Base-by-base conservation (phyloP, 2,329 filamentous ascomycete genomes). In the Aspergillus amoenus region DNA sequence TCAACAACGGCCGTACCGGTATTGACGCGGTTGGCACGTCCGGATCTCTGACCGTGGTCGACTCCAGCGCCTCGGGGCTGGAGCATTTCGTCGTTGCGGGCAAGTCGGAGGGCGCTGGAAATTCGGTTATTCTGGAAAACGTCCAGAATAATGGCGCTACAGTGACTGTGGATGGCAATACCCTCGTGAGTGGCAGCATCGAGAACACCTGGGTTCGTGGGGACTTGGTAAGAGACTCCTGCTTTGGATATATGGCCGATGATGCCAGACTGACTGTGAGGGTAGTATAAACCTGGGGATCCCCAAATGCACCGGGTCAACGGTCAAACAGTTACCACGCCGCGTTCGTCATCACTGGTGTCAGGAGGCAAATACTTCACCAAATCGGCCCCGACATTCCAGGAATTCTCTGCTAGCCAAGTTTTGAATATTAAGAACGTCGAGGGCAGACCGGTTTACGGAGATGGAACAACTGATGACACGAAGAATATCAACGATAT, bases 391-490 rank as follows among this genome's bases (percentile, higher is more conserved):
- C 79, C 76, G 9, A 79, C 76, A 46, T 82, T 81, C 52, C 66
- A 70, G 4, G 68, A 78, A 37, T 78, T 77, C 58, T 68, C 70
- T 7, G 64, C 70, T 7, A 67, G 70, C 32, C 72, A 79, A 48
- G 70, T 82, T 39, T 67, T 81, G 34, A 82, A 79, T 54, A 70
- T 82, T 46, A 82, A 80, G 62, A 70, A 70, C 13, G 78, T 80
- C 30, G 61, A 70, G 3, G 72, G 70, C 3, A 64, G 68, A 18
- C 67, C 66, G 0, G 78, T 80, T 4, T 70, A 73, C 8, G 78
- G 79, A 32, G 79, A 81, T 57, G 75, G 76, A 43, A 55, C 54
- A 6, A 70, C 68, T 1, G 73, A 77, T 42, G 76, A 78, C 54
- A 71, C 73, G 7, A 57, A 62, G 4, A 73, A 71, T 42, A 71